These are phyloP conservation scores for Cladophialophora chaetospira DNA, from an alignment of 2,329 filamentous ascomycete genomes.

Conservation along the genomic window DNA sequence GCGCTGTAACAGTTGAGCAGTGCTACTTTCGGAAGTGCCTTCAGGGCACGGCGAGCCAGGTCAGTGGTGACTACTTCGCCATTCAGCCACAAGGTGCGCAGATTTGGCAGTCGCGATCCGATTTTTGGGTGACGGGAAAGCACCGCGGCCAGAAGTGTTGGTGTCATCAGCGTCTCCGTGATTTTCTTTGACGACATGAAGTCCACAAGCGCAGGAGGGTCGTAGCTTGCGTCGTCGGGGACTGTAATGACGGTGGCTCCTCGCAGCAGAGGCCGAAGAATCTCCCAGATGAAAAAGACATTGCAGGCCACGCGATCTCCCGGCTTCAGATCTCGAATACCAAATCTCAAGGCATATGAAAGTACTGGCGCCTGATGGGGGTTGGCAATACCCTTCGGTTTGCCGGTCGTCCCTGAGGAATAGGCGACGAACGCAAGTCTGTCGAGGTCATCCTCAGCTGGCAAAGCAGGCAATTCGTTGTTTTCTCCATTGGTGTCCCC, in stretches of 20 bases:
- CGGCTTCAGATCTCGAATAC: slow-evolving; percentile 66
- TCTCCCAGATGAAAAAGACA: slow-evolving; percentile 87
- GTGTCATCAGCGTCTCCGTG: slow-evolving; percentile 82
- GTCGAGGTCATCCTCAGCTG: slow-evolving; percentile 69
- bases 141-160: slow-evolving; percentile 74
- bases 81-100: slow-evolving; percentile 76
- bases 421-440: slow-evolving; percentile 79
- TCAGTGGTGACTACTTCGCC: slow-evolving; percentile 81
- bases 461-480: slow-evolving; percentile 53
- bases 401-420: slow-evolving; percentile 75
- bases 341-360: slow-evolving; percentile 74
- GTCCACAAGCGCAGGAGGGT: slow-evolving; percentile 72
- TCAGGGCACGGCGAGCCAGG: slow-evolving; percentile 67
- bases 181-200: slow-evolving; percentile 66
- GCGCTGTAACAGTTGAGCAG: slow-evolving; percentile 81
- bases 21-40: slow-evolving; percentile 67
- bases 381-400: slow-evolving; percentile 81
- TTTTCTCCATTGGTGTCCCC: slow-evolving; percentile 42
- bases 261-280: slow-evolving; percentile 72
- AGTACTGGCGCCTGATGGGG: slow-evolving; percentile 72
- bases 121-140: slow-evolving; percentile 70
- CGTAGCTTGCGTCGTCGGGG: slow-evolving; percentile 75
- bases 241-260: slow-evolving; percentile 76
- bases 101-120: slow-evolving; percentile 62
- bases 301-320: slow-evolving; percentile 84